Percentiles rank a stretch among this genome's conserved stretches.
Evolutionary conservation across 805 yeast species (phyloP).

Genomic region (Candida silvatica): DNA sequence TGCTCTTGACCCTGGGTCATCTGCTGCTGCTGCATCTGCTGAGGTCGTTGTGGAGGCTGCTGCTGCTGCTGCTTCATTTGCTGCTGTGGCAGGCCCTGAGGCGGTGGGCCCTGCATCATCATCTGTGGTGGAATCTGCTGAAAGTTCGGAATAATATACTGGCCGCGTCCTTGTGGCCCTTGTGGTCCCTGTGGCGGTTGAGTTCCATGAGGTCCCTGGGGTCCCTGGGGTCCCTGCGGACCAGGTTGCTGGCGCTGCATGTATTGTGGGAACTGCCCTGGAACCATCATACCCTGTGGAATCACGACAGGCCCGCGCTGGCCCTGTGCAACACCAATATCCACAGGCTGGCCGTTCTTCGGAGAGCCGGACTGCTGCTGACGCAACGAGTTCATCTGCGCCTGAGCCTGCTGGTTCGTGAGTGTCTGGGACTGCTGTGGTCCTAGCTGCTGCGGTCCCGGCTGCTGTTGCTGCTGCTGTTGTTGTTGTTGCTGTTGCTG

Average conservation of each 20-base stretch:
- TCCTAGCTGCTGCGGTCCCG: conserved; percentile 6
- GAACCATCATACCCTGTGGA: not conserved
- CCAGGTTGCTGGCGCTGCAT: too few relatives aligned
- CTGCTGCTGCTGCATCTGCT: conserved; percentile 12
- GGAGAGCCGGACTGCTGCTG: conserved; percentile 9
- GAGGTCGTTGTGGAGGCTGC: conserved; percentile 10
- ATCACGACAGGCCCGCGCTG: too few relatives aligned
- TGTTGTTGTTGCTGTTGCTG: conserved; percentile 9
- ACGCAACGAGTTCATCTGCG: conserved; percentile 19
- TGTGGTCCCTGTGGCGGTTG: not conserved
- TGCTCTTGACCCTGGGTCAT: conserved; percentile 10
- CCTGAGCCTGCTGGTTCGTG: conserved; percentile 11
- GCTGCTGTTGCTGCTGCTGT: conserved; percentile 13
- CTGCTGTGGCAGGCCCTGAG: conserved; percentile 7
- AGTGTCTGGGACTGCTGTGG: conserved; percentile 1
- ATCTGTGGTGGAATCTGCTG: conserved; percentile 20
- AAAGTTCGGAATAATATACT: conserved; percentile 20
- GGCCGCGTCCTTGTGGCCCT: conserved; percentile 11
- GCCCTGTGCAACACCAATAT: not conserved
- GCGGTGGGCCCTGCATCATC: conserved; percentile 16
- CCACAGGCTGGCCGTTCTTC: not conserved
- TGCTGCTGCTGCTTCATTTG: conserved; percentile 3
- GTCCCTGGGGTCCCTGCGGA: not conserved
- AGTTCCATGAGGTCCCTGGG: not conserved
- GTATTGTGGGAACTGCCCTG: too few relatives aligned